A percentile compares a stretch with the other conserved stretches of the same genome.
phyloP scores from a whole-genome alignment of 108 stramenopile species.

The Fragilaria crotonensis region DNA sequence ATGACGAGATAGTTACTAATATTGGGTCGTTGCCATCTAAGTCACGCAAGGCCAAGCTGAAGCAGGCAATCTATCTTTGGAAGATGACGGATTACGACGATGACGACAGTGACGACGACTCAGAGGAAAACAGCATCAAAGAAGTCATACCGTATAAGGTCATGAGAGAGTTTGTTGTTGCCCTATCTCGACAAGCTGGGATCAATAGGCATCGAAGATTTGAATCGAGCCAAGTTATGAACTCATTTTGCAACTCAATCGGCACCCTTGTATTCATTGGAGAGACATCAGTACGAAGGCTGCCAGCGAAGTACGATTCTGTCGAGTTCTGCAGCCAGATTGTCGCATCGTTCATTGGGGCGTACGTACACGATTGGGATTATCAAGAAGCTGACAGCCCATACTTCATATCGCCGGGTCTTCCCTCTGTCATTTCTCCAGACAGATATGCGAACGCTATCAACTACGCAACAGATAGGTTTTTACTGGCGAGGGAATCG shows the following conservation, averaged over 20 bases:
- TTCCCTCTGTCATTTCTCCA: slow-evolving; percentile 18
- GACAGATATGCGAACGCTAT: slow-evolving; percentile 33
- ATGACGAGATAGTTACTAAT: neutral
- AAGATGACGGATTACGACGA: slow-evolving; percentile 8
- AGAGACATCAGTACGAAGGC: slow-evolving; percentile 21
- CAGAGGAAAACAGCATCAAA: neutral
- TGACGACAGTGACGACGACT: slow-evolving; percentile 2
- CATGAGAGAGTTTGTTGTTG: neutral
- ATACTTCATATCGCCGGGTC: slow-evolving; percentile 7
- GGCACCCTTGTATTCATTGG: slow-evolving; percentile 39
- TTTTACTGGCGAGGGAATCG: neutral
- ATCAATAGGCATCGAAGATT: neutral
- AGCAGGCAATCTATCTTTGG: neutral
- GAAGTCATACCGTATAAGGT: slow-evolving; percentile 4
- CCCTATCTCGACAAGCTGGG: neutral
- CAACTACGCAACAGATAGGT: slow-evolving; percentile 8
- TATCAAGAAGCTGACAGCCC: neutral
- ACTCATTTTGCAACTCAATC: slow-evolving; percentile 27
- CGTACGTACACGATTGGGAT: slow-evolving; percentile 12
- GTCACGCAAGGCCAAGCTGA: slow-evolving; percentile 2
- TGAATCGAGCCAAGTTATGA: neutral
- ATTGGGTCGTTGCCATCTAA: neutral
- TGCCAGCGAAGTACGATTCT: slow-evolving; percentile 20
- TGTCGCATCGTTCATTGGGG: slow-evolving; percentile 22
- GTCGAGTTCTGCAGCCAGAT: slow-evolving; percentile 22